These are phyloP conservation scores for Celoporthe dispersa DNA, from an alignment of 2,329 filamentous ascomycete genomes.

Conservation along the genomic window DNA sequence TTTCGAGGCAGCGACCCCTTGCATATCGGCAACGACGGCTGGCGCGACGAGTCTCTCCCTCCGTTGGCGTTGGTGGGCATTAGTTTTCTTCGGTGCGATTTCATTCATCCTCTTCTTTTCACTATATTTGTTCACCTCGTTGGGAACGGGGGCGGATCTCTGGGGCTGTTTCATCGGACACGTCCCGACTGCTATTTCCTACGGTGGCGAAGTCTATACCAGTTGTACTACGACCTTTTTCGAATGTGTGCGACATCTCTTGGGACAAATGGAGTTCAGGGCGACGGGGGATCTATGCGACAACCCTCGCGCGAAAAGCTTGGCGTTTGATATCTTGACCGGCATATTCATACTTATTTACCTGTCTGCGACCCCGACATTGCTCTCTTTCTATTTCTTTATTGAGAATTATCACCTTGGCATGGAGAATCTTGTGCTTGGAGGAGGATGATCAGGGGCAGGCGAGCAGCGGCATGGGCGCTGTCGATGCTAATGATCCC, in stretches of 20 bases:
- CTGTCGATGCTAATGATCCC: not conserved
- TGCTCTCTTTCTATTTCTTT: not conserved
- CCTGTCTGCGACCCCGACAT: not conserved
- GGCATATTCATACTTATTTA: not conserved
- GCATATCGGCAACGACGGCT: not conserved
- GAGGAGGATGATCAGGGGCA: not conserved
- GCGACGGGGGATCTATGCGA: not conserved
- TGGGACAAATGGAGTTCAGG: constrained; percentile 7
- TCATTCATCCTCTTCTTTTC: not conserved
- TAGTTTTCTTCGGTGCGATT: not conserved
- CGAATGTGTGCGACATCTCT: constrained; percentile 9
- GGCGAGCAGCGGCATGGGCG: not conserved
- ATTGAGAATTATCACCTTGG: not conserved
- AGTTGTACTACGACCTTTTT: constrained; percentile 7
- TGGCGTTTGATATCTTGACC: constrained; percentile 1
- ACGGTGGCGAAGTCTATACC: not conserved
- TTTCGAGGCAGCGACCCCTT: not conserved
- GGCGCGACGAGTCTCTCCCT: not conserved
- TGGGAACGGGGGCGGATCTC: not conserved
- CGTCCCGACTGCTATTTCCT: not conserved
- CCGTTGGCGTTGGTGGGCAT: not conserved
- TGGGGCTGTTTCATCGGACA: not conserved
- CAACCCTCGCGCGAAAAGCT: not conserved
- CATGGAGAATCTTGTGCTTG: not conserved
- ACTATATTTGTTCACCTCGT: not conserved